A percentile compares a stretch with the other conserved stretches of the same genome.
Evolutionary conservation across 2,329 filamentous ascomycete species (phyloP).

Genomic region (Cercospora sesami): DNA sequence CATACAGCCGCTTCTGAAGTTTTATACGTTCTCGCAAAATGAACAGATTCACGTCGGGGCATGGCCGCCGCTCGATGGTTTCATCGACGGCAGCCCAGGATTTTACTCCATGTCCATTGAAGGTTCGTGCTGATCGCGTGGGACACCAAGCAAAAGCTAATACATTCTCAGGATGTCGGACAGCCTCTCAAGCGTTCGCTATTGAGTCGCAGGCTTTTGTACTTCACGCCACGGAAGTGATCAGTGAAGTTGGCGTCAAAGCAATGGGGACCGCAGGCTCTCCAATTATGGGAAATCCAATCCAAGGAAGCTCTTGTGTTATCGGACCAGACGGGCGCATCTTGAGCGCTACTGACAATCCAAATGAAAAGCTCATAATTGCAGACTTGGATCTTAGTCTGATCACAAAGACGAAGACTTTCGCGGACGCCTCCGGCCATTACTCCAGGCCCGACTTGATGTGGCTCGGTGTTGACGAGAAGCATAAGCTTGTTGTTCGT

Average conservation of each 20-base stretch:
- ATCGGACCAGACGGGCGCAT: conserved; percentile 55
- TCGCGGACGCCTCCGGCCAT: conserved; percentile 52
- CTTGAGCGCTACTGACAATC: conserved; percentile 43
- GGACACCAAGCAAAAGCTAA: conserved; percentile 10
- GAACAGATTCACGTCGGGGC: conserved; percentile 46
- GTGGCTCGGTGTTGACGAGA: conserved; percentile 49
- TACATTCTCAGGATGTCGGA: conserved; percentile 40
- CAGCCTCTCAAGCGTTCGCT: conserved; percentile 56
- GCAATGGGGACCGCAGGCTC: conserved; percentile 46
- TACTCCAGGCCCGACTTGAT: conserved; percentile 55
- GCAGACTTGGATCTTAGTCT: conserved; percentile 54
- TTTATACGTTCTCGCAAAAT: conserved; percentile 42
- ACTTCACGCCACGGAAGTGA: conserved; percentile 32
- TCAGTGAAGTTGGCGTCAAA: conserved; percentile 49
- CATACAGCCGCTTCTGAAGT: conserved; percentile 46
- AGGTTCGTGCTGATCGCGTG: conserved; percentile 23
- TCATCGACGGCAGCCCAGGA: conserved; percentile 34
- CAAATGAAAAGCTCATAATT: conserved; percentile 51
- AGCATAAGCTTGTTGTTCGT: conserved; percentile 25
- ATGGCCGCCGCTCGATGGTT: conserved; percentile 44
- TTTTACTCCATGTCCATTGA: conserved; percentile 44
- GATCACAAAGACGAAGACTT: conserved; percentile 44
- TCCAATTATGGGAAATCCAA: conserved; percentile 43
- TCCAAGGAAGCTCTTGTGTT: conserved; percentile 53
- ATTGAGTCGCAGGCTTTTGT: conserved; percentile 51